Evolutionary conservation across 2,329 filamentous ascomycete species (phyloP).

Genomic region (Gaeumannomyces sp.): DNA sequence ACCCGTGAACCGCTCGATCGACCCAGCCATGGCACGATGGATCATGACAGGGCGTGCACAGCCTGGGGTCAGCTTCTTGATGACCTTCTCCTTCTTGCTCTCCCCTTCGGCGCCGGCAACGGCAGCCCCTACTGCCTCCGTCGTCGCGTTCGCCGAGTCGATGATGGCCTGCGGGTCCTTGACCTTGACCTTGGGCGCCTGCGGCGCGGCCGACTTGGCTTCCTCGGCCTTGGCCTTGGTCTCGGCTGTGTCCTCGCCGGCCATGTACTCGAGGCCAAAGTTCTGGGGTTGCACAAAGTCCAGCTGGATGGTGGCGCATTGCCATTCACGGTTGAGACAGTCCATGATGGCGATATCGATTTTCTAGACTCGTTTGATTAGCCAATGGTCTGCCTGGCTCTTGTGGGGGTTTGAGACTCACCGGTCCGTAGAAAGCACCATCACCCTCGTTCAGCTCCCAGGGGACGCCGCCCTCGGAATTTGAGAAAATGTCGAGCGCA

Average conservation of each 20-base stretch:
- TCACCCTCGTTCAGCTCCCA: slow-evolving; percentile 95
- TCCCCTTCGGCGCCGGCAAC: slow-evolving; percentile 29
- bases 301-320: slow-evolving; percentile 91
- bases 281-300: slow-evolving; percentile 82
- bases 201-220: slow-evolving; percentile 7
- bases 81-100: slow-evolving; percentile 32
- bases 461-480: slow-evolving; percentile 45
- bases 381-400: background rate
- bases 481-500: slow-evolving; percentile 72
- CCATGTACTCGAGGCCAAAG: slow-evolving; percentile 84
- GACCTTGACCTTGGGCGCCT: slow-evolving; percentile 8
- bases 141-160: slow-evolving; percentile 4
- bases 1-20: slow-evolving; percentile 55
- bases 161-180: slow-evolving; percentile 10
- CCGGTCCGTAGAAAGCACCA: slow-evolving; percentile 91
- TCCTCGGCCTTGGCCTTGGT: slow-evolving; percentile 27
- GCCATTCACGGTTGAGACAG: slow-evolving; percentile 71
- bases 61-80: slow-evolving; percentile 56
- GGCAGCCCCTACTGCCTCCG: slow-evolving; percentile 11
- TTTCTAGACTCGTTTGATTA: slow-evolving; percentile 32
- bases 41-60: slow-evolving; percentile 82
- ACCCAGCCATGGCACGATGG: slow-evolving; percentile 76
- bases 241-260: slow-evolving; percentile 51
- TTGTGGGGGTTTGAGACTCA: slow-evolving; percentile 86
- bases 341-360: slow-evolving; percentile 95